Evolutionary conservation across 257 asterid genomes (phyloP).

Genomic region (Solanum commersonii): DNA sequence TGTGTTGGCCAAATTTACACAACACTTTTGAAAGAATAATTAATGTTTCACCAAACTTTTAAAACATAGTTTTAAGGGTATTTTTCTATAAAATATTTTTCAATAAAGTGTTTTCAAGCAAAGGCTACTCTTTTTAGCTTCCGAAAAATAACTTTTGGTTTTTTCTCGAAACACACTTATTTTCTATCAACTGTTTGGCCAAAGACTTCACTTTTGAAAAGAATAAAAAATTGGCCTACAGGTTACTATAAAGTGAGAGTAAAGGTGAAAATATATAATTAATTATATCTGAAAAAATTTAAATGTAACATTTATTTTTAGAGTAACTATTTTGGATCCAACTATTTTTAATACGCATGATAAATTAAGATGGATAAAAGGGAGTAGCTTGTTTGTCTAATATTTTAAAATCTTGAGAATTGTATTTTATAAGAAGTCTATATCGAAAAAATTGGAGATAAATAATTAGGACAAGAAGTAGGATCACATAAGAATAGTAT

Average conservation of each 20-base stretch:
- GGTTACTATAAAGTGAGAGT: neutral
- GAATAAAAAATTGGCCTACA: neutral
- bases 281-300: no score
- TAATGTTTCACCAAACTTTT: neutral
- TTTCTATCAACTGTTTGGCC: no score
- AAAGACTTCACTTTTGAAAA: no score
- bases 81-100: no score
- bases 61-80: neutral
- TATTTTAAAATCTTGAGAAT: neutral
- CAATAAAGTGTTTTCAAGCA: neutral
- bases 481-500: neutral
- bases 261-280: neutral
- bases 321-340: no score
- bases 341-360: no score
- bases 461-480: neutral
- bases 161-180: neutral
- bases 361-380: no score
- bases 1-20: neutral
- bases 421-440: neutral
- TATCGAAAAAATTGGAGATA: neutral
- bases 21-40: no score
- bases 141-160: no score
- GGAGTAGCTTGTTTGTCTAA: neutral
- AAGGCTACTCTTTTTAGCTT: neutral
- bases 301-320: no score